Evolutionary conservation across 129 eudicot genomes (phyloP), one percentile per base, ranked within the genome.

Genomic region (Centella asiatica): DNA sequence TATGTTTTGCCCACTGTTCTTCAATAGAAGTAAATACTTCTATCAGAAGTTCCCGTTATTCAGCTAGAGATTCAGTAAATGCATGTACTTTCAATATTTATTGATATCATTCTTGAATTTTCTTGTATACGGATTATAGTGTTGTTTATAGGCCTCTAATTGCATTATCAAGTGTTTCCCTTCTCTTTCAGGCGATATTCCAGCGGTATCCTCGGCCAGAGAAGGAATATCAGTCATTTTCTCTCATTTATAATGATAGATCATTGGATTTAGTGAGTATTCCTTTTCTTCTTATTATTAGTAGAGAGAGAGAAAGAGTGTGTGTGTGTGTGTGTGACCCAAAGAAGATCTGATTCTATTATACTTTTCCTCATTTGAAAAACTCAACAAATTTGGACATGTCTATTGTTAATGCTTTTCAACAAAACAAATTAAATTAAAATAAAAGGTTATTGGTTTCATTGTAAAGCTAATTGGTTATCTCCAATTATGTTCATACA

Each of bases 191-290:
- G 97, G 78, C 86, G 69, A 78, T 85, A 67, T 92, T 92, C 67
- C 90, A 92, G 82, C 83, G 99, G 84, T 84, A 92, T 77, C 96
- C 96, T 67, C 86, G 99, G 57, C 96, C 96, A 37, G 96, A 92
- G 72, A 92, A 87, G 78, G 98, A 92, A 67, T 92, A 92, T 66
- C 99, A 92, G 58, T 92, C 99, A 47, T 92, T 92, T 72, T 92
- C 99, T 51, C 83, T 92, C 29, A 87, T 92, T 73, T 87, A 78
- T 69, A 75, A 66, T 42, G 95, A 90, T 60, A 79, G 98, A 67
- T 86, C 98, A 36, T 71, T 90, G 74, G 98, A 90, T 81, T 46
- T 89, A 88, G 97, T 89, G 63, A 69, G 97, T 73, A 62, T 25
- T 2, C 49, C 31, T 34, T 47, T 70, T 15, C 19, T 48, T 36